These are phyloP conservation scores for Arabis hirsuta DNA, from an alignment of 345 rosid genomes.

Conservation along the genomic window DNA sequence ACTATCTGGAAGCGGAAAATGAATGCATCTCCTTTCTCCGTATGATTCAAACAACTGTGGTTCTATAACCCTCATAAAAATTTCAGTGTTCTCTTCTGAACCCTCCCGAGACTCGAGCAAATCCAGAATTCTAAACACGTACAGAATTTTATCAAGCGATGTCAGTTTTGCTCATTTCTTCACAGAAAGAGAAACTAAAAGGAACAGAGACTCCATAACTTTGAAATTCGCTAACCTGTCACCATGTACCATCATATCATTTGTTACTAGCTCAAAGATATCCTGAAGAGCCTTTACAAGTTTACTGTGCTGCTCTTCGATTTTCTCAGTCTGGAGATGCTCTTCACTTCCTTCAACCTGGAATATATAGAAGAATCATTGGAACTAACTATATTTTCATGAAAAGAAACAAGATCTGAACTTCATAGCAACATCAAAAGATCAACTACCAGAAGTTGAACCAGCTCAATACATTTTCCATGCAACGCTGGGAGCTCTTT, in stretches of 20 bases:
- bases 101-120: slow-evolving; percentile 47
- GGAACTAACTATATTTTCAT: slow-evolving; percentile 5
- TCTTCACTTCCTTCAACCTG: slow-evolving; percentile 42
- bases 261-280: slow-evolving; percentile 84
- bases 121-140: slow-evolving; percentile 58
- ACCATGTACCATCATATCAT: slow-evolving; percentile 80
- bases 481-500: slow-evolving; percentile 68
- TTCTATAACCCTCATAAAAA: slow-evolving; percentile 55
- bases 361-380: slow-evolving; percentile 33
- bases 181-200: slow-evolving; percentile 19
- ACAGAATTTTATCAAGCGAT: slow-evolving; percentile 15
- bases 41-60: slow-evolving; percentile 75
- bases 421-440: slow-evolving; percentile 24
- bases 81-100: slow-evolving; percentile 45
- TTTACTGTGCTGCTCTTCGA: slow-evolving; percentile 53
- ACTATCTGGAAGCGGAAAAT: slow-evolving; percentile 82
- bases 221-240: slow-evolving; percentile 56
- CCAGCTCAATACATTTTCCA: slow-evolving; percentile 64
- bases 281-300: slow-evolving; percentile 90
- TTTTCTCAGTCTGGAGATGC: slow-evolving; percentile 62
- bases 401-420: slow-evolving; percentile 11
- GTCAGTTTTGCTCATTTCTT: slow-evolving; percentile 16
- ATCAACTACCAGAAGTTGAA: slow-evolving; percentile 79
- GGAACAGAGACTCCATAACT: background rate
- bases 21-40: slow-evolving; percentile 55